These are phyloP conservation scores for Cercospora berteroae DNA, from an alignment of 2,329 filamentous ascomycete genomes.

Conservation along the genomic window DNA sequence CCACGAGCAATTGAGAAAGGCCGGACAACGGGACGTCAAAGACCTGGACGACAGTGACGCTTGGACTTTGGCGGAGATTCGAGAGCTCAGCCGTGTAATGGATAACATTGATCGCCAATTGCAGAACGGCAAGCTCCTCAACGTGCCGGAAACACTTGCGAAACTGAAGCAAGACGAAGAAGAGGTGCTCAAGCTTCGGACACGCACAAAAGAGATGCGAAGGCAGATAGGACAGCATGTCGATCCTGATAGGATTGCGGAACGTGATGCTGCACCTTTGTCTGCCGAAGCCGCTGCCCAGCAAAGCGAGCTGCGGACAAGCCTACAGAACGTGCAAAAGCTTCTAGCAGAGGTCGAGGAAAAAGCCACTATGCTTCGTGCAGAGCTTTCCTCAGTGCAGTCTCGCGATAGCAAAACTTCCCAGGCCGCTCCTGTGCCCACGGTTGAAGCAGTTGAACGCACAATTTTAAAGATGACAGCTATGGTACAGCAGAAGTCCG, in stretches of 20 bases:
- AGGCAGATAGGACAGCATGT: constrained; percentile 68
- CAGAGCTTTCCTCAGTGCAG: constrained; percentile 63
- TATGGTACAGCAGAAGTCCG: constrained; percentile 87
- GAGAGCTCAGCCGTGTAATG: constrained; percentile 57
- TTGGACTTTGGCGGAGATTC: constrained; percentile 75
- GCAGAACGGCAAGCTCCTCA: constrained; percentile 65
- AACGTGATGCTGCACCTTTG: constrained; percentile 69
- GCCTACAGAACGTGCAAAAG: constrained; percentile 71
- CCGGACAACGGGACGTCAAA: constrained; percentile 52
- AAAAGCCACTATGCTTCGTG: constrained; percentile 72
- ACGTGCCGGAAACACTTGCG: constrained; percentile 66
- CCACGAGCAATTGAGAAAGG: constrained; percentile 57
- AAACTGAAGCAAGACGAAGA: constrained; percentile 63
- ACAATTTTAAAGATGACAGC: constrained; percentile 90
- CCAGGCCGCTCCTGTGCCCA: constrained; percentile 62
- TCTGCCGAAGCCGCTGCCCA: constrained; percentile 79
- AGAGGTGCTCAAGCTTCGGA: constrained; percentile 69
- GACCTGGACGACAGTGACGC: constrained; percentile 59
- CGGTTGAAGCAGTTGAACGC: constrained; percentile 85
- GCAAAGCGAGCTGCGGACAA: constrained; percentile 76
- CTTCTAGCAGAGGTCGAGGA: constrained; percentile 78
- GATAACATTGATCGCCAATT: constrained; percentile 62
- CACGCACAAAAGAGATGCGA: constrained; percentile 74
- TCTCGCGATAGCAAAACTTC: constrained; percentile 20
- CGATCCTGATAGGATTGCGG: constrained; percentile 66